Conservation (phyloP, 2,329 filamentous ascomycete species). For the Fusarium tjaetaba region DNA sequence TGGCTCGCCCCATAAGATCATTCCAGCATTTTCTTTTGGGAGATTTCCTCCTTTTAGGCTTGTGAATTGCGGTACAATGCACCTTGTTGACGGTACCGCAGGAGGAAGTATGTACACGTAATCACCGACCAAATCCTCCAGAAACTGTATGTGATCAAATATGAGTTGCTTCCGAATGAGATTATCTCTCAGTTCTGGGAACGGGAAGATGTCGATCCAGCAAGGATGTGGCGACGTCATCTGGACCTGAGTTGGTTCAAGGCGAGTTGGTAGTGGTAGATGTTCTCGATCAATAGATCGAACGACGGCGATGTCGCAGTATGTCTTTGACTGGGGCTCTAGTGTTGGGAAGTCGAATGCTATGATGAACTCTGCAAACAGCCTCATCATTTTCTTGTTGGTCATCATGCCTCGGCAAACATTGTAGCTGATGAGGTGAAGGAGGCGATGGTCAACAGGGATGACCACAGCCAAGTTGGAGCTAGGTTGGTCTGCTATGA, state of each 20-base stretch:
- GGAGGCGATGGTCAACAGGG: constrained; percentile 10
- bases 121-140: constrained; percentile 15
- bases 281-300: background rate
- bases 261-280: constrained; percentile 4
- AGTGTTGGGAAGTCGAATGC: background rate
- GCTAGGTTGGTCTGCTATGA: fast-evolving
- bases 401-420: constrained; percentile 15
- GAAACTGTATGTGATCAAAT: constrained; percentile 21
- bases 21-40: background rate
- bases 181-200: constrained; percentile 26
- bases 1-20: constrained; percentile 28
- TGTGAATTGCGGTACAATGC: background rate
- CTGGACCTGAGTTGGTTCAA: constrained; percentile 29
- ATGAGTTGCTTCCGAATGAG: constrained; percentile 8
- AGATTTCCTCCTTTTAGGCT: background rate
- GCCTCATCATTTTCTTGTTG: constrained; percentile 13
- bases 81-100: background rate
- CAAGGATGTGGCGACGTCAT: constrained; percentile 26
- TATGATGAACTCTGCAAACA: background rate
- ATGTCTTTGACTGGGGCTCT: background rate
- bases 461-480: background rate
- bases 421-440: constrained; percentile 25
- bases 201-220: constrained; percentile 29
- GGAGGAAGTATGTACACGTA: background rate
- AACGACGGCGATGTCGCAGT: background rate